phyloP scores from a whole-genome alignment of 164 flowering plant species.

The Umbilicus rupestris region DNA sequence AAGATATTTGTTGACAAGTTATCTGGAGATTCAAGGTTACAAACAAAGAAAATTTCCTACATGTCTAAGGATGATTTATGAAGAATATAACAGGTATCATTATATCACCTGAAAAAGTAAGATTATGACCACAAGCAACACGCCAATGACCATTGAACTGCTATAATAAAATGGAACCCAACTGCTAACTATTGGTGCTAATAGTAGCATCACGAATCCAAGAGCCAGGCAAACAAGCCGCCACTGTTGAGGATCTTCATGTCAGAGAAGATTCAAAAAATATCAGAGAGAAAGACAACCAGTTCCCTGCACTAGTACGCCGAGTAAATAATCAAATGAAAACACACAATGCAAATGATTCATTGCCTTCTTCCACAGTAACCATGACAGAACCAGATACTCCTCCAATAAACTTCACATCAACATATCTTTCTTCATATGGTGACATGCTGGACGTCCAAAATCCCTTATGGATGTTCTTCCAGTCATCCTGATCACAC shows the following conservation, averaged over 20 bases:
- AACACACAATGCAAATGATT: background rate
- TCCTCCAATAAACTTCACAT: conserved; percentile 58
- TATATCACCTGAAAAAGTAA: conserved; percentile 71
- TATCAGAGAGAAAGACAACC: background rate
- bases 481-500: conserved; percentile 72
- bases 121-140: conserved; percentile 58
- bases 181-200: conserved; percentile 72
- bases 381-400: conserved; percentile 47
- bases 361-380: conserved; percentile 54
- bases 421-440: conserved; percentile 56
- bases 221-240: conserved; percentile 55
- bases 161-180: conserved; percentile 92
- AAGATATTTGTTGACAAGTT: no score
- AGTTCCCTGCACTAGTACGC: background rate
- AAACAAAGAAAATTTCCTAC: no score
- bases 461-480: conserved; percentile 38
- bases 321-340: background rate
- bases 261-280: background rate
- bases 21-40: no score
- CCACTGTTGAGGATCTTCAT: conserved; percentile 79
- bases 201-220: conserved; percentile 47
- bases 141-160: conserved; percentile 84
- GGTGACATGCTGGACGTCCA: conserved; percentile 69
- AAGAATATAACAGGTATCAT: no score
- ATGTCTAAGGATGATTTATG: no score